Percentiles rank a stretch among this genome's conserved stretches.
Conservation (phyloP, 495 filamentous ascomycete species). For the Trichoderma parareesei region DNA sequence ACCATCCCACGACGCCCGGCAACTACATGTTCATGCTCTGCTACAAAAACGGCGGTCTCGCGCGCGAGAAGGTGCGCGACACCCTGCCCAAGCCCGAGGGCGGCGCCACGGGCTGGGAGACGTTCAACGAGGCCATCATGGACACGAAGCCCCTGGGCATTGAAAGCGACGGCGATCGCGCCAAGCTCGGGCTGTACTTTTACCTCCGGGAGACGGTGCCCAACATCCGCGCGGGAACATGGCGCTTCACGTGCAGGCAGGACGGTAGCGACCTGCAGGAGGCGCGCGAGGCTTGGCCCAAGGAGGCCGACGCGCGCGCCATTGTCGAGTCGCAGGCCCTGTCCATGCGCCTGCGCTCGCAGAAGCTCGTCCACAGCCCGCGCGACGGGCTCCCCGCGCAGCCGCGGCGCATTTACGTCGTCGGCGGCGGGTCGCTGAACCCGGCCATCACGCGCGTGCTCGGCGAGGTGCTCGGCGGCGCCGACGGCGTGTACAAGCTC, state of each 20-base stretch:
- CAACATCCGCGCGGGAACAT: slow-evolving; percentile 73
- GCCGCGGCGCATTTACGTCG: slow-evolving; percentile 83
- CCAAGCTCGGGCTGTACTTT: slow-evolving; percentile 88
- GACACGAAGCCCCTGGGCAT: slow-evolving; percentile 60
- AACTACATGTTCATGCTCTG: slow-evolving; percentile 99
- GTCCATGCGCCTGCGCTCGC: slow-evolving; percentile 76
- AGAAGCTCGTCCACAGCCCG: slow-evolving; percentile 57
- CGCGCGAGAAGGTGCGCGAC: slow-evolving; percentile 82
- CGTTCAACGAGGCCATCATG: slow-evolving; percentile 64
- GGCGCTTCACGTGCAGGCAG: slow-evolving; percentile 62
- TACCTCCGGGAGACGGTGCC: slow-evolving; percentile 93
- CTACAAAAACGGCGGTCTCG: slow-evolving; percentile 95
- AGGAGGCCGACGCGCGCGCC: slow-evolving; percentile 62
- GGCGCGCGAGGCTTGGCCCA: slow-evolving; percentile 29
- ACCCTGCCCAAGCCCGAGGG: slow-evolving; percentile 31
- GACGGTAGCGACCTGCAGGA: slow-evolving; percentile 42
- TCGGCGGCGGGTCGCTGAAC: slow-evolving; percentile 84
- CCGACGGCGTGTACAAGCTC: slow-evolving; percentile 82
- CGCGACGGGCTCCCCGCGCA: slow-evolving; percentile 59
- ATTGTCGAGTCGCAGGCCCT: slow-evolving; percentile 94
- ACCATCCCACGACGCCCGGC: slow-evolving; percentile 73
- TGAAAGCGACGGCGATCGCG: slow-evolving; percentile 39
- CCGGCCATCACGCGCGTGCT: slow-evolving; percentile 72
- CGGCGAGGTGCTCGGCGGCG: slow-evolving; percentile 80
- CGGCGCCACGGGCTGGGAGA: slow-evolving; percentile 54